Evolutionary conservation across 768 basidiomycete species (phyloP), one percentile per base, ranked within the genome.

Genomic region (Auricularia cornea): DNA sequence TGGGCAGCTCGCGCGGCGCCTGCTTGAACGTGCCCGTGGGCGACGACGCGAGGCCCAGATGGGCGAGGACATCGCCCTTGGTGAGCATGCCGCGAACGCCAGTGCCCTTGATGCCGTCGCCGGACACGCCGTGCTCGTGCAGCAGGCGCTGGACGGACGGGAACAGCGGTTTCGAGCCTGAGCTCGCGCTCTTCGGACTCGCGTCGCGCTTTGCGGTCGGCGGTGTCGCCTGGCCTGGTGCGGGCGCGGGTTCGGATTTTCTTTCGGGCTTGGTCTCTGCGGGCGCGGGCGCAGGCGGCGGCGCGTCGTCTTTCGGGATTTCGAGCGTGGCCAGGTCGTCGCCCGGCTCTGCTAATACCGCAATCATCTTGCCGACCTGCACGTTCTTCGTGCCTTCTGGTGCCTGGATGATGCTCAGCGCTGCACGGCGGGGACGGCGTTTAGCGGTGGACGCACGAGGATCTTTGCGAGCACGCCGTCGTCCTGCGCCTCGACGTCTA

Each of bases 401-500:
- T 51, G 80, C 74, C 92, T 94, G 73, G n/a, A n/a, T 16, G 33
- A 8, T 10, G 31, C 59, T 33, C 1, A 23, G 44, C 23, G 8
- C 4, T 5, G 16, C 38, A 18, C 20, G 20, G 35, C 2, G 2
- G 3, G 8, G 16, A n/a, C 4, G 38, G 8, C 48, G 20, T 1
- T 40, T 26, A 41, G 4, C 33, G 23, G 56, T 44, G 44, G 12
- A 77, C 89, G 61, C 70, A 94, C 94, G 70, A 99, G 68, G 66
- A 98, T 96, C 79, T 92, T 98, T 62, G 89, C 95, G 72, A 99
- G 76, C 18, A 98, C 75, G 66, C 97, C 97, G 70, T 98, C 95
- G 32, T 98, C 96, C 75, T 95, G 95, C 16, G 97, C 94, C 76
- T 99, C 97, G 6, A 99, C 96, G 73, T 99, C 97, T 71, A 98